Evolutionary conservation across 345 rosid genomes (phyloP), one percentile per base, ranked within the genome.

Genomic region (Boechera stricta): DNA sequence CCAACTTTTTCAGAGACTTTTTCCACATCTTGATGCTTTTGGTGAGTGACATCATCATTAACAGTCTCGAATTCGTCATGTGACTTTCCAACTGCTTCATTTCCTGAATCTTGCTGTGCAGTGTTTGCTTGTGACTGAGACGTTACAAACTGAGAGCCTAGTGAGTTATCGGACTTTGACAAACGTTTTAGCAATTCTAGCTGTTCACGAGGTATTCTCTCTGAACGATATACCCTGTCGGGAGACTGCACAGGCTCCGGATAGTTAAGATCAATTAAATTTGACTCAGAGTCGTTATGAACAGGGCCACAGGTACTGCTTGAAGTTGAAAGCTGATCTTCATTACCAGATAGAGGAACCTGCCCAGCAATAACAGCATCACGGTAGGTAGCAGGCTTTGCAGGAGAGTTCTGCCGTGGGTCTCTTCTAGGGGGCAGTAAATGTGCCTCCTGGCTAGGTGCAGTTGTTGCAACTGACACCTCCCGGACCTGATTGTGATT

Each of bases 161-260:
- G 83, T 38, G 91, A 82, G 76, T 86, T 83, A 69, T 90, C 94
- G 28, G 97, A 93, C 64, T 93, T 93, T 26, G 98, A 89, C 26
- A 84, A 71, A 29, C 96, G 86, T 64, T 72, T 85, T 75, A 88
- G 88, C 76, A 87, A 63, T 36, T 86, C 98, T 67, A 79, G 57
- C 74, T 86, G 91, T 74, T 85, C 91, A 78, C 89, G 80, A 7
- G 96, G 96, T 79, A 89, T 79, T 77, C 85, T 89, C 87, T 88
- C 97, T 8, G 97, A 93, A 70, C 78, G 61, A 66, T 84, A 93
- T 48, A 85, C 86, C 81, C 93, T 88, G 64, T 71, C 87, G 33
- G 87, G 72, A 69, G 86, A 78, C 52, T 62, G 74, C 5, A 81
- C 77, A 18, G 90, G 83, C 77, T 88, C 89, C 60, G 75, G 82